phyloP scores from a whole-genome alignment of 129 eudicot species.

The Centaurea solstitialis region DNA sequence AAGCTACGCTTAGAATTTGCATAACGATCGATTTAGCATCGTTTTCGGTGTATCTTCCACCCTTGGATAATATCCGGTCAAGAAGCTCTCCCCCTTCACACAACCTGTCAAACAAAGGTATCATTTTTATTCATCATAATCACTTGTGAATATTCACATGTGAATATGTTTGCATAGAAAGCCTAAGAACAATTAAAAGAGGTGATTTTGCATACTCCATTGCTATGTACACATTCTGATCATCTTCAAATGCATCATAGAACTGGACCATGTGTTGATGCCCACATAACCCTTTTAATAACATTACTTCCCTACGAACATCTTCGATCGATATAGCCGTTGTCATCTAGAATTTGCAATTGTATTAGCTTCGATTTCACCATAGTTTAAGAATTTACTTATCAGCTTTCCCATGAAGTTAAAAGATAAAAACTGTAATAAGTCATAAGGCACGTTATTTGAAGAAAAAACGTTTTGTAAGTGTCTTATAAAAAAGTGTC shows the following conservation, averaged over 20 bases:
- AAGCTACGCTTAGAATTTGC: constrained; percentile 72
- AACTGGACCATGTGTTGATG: constrained; percentile 77
- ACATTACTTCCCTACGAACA: constrained; percentile 92
- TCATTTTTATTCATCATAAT: constrained; percentile 8
- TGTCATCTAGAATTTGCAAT: constrained; percentile 63
- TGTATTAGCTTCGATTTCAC: not conserved
- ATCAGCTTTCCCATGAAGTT: too few species aligned
- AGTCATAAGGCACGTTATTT: too few species aligned
- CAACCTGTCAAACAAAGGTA: constrained; percentile 51
- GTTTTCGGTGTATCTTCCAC: constrained; percentile 84
- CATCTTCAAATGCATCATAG: constrained; percentile 94
- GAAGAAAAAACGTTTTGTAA: too few species aligned
- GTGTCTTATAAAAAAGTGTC: too few species aligned
- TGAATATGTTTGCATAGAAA: not conserved
- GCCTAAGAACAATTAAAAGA: not conserved
- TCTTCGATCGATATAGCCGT: constrained; percentile 96
- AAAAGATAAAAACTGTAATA: too few species aligned
- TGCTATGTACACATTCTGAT: constrained; percentile 74
- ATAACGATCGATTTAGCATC: constrained; percentile 81
- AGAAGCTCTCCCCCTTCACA: constrained; percentile 98
- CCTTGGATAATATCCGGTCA: constrained; percentile 93
- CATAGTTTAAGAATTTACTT: not conserved
- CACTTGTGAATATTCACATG: not conserved
- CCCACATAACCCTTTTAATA: constrained; percentile 86
- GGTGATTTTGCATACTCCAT: constrained; percentile 72